Evolutionary conservation across 192 early-diverging fungal species (phyloP).

Genomic region (Coemansia sp.): DNA sequence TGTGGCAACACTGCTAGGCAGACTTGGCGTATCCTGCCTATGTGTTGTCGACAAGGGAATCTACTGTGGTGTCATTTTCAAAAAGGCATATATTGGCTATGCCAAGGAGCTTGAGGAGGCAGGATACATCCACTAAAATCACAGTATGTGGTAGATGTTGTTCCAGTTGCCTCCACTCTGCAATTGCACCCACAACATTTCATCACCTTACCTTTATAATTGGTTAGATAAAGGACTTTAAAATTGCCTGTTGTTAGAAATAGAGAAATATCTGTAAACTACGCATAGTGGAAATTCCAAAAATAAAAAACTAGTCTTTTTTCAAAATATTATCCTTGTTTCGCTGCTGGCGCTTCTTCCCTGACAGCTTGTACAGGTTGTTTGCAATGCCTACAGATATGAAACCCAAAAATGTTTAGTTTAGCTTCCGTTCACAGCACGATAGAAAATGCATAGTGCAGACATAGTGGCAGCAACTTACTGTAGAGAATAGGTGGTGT

Average conservation of each 20-base stretch:
- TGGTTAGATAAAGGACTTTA: too few species aligned
- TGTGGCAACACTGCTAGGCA: slow-evolving; percentile 80
- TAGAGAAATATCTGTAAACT: too few species aligned
- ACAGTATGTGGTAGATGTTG: too few species aligned
- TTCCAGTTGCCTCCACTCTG: too few species aligned
- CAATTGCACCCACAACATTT: too few species aligned
- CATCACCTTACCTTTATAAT: too few species aligned
- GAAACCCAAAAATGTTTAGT: not conserved
- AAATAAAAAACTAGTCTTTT: too few species aligned
- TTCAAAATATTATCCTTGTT: too few species aligned
- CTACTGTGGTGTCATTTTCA: slow-evolving; percentile 82
- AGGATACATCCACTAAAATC: slow-evolving; percentile 35
- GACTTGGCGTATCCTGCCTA: slow-evolving; percentile 78
- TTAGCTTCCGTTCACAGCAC: not conserved
- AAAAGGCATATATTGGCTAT: slow-evolving; percentile 77
- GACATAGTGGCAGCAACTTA: slow-evolving; percentile 21
- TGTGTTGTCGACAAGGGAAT: slow-evolving; percentile 76
- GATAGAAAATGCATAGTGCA: not conserved
- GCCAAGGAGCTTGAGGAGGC: slow-evolving; percentile 69
- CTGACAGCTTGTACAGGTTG: slow-evolving; percentile 47
- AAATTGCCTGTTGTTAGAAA: too few species aligned
- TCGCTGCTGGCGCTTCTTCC: slow-evolving; percentile 23
- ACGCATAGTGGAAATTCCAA: too few species aligned
- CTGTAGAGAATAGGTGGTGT: slow-evolving; percentile 42
- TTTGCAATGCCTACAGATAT: slow-evolving; percentile 42